These are phyloP conservation scores for Didymellaceae sp. DNA, from an alignment of 2,329 filamentous ascomycete genomes.

Conservation along the genomic window DNA sequence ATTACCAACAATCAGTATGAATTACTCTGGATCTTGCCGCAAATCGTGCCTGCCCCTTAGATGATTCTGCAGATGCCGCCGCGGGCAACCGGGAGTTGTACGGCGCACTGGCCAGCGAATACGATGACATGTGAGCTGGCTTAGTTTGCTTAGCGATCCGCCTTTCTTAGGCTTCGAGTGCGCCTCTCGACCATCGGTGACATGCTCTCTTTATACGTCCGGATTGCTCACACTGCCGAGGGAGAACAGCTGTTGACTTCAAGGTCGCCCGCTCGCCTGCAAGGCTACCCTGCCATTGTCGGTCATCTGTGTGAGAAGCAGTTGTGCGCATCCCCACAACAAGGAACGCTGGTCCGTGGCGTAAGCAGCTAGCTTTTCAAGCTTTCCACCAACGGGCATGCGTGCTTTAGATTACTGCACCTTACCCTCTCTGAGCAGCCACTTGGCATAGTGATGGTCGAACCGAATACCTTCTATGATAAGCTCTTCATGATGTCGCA, in stretches of 20 bases:
- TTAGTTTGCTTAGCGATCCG: neutral
- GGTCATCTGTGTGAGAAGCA: neutral
- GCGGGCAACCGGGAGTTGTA: neutral
- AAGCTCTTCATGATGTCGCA: too few species aligned
- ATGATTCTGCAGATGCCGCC: neutral
- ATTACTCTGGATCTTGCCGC: neutral
- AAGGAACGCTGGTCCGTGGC: neutral
- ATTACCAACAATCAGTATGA: neutral
- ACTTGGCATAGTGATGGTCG: too few species aligned
- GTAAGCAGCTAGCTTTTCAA: neutral
- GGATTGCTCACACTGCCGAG: neutral
- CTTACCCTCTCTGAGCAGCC: too few species aligned
- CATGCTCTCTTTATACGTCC: slow-evolving; percentile 1
- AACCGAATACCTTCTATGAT: too few species aligned
- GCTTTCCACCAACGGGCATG: slow-evolving; percentile 15
- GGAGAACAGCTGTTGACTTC: neutral
- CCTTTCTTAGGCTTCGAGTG: neutral
- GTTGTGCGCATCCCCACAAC: neutral
- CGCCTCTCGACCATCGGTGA: neutral
- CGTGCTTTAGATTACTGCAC: too few species aligned
- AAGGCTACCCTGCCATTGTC: neutral
- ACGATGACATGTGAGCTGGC: neutral
- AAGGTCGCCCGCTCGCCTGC: neutral
- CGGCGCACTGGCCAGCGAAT: neutral
- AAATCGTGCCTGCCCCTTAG: neutral